Percentiles rank a stretch among this genome's conserved stretches.
Conservation (phyloP, 768 basidiomycete species). For the Glaciozyma antarctica region DNA sequence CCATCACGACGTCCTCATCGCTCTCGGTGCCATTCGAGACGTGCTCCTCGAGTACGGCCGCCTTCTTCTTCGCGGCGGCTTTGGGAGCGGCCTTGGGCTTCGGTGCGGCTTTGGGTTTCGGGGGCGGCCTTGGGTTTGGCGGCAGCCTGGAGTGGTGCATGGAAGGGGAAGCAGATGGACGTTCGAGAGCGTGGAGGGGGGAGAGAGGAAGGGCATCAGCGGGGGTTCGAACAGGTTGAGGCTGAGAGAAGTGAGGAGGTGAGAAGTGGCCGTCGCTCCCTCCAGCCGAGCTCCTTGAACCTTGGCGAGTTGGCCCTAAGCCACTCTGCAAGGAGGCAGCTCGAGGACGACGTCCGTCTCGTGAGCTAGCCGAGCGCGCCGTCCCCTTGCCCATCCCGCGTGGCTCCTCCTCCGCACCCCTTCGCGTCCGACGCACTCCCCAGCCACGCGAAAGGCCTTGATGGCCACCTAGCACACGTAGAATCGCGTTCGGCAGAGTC, state of each 20-base stretch:
- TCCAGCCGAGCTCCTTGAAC: no score
- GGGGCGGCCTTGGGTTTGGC: slow-evolving; percentile 19
- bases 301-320: no score
- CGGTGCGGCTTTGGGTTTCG: slow-evolving; percentile 35
- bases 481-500: no score
- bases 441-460: not conserved
- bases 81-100: slow-evolving; percentile 53
- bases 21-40: slow-evolving; percentile 10
- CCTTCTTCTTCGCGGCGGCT: slow-evolving; percentile 49
- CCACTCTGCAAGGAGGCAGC: not conserved
- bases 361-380: not conserved
- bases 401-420: not conserved
- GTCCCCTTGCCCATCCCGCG: not conserved
- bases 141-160: not conserved
- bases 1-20: slow-evolving; percentile 34
- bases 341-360: not conserved
- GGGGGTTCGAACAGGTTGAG: not conserved
- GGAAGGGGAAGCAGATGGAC: not conserved
- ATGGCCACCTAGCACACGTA: no score
- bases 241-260: not conserved
- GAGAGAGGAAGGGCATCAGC: not conserved
- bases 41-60: slow-evolving; percentile 14
- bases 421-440: not conserved
- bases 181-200: not conserved
- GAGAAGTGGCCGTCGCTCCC: not conserved